These are phyloP conservation scores for Vitis hybrid DNA, from an alignment of 177 flowering plant species.

Conservation along the genomic window DNA sequence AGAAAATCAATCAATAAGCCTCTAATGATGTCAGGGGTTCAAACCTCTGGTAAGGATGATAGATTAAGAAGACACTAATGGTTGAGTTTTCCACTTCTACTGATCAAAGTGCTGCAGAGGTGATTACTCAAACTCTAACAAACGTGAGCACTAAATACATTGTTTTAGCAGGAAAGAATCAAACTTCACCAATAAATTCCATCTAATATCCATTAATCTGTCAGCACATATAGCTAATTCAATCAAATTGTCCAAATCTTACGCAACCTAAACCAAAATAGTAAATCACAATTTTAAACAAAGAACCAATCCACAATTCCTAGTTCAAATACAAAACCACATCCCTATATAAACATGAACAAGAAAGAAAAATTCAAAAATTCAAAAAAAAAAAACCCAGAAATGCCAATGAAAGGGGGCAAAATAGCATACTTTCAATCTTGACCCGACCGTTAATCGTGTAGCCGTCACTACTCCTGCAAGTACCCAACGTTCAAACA, in stretches of 20 bases:
- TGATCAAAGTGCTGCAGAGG: no score
- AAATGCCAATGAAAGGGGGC: not conserved
- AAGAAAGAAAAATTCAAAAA: not conserved
- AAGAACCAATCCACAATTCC: not conserved
- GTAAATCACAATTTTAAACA: not conserved
- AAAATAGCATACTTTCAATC: slow-evolving; percentile 46
- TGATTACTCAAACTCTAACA: no score
- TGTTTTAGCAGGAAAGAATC: no score
- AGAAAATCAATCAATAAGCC: no score
- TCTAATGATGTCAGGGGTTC: no score
- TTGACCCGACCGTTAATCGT: slow-evolving; percentile 75
- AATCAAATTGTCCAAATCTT: not conserved
- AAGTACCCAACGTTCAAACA: slow-evolving; percentile 2
- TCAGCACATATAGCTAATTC: not conserved
- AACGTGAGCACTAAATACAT: no score
- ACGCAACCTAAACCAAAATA: not conserved
- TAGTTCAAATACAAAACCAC: not conserved
- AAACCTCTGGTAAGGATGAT: no score
- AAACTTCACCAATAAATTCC: no score
- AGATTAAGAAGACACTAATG: no score
- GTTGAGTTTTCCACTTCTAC: no score
- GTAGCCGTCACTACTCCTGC: slow-evolving; percentile 68
- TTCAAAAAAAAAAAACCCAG: not conserved
- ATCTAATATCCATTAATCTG: not conserved
- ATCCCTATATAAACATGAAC: not conserved